phyloP scores from a whole-genome alignment of 768 basidiomycete genomes.

The Tylopilus vinaceipallidus region DNA sequence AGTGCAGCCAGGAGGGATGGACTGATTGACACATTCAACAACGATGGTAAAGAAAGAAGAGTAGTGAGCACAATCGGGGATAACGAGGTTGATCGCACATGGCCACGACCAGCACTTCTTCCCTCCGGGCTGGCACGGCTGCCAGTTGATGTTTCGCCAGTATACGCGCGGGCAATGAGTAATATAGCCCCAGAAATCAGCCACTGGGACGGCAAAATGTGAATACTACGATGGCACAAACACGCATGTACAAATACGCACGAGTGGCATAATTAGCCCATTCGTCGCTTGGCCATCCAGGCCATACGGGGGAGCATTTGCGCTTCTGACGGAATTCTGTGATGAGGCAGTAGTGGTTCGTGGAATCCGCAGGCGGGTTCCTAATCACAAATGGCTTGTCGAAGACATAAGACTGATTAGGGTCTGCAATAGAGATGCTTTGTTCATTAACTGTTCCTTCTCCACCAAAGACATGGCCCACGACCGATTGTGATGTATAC shows the following conservation, averaged over 20 bases:
- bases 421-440: neutral
- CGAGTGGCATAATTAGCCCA: neutral
- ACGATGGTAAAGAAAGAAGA: too few relatives aligned
- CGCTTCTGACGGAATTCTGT: slow-evolving; percentile 12
- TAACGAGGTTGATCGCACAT: too few relatives aligned
- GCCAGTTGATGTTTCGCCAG: slow-evolving; percentile 2
- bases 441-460: neutral
- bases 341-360: slow-evolving; percentile 2
- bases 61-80: too few relatives aligned
- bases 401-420: slow-evolving; percentile 7
- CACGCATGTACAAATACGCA: neutral
- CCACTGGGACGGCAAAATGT: neutral
- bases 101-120: too few relatives aligned
- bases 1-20: too few relatives aligned
- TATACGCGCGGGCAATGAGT: neutral
- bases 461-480: neutral
- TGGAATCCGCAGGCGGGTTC: neutral
- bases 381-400: slow-evolving; percentile 1
- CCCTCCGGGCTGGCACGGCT: neutral
- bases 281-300: slow-evolving; percentile 3
- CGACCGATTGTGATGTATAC: neutral
- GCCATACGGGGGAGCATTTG: neutral
- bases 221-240: neutral
- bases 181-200: neutral
- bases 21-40: too few relatives aligned